phyloP scores from a whole-genome alignment of 208 protist species.

The Leishmania gerbilli region DNA sequence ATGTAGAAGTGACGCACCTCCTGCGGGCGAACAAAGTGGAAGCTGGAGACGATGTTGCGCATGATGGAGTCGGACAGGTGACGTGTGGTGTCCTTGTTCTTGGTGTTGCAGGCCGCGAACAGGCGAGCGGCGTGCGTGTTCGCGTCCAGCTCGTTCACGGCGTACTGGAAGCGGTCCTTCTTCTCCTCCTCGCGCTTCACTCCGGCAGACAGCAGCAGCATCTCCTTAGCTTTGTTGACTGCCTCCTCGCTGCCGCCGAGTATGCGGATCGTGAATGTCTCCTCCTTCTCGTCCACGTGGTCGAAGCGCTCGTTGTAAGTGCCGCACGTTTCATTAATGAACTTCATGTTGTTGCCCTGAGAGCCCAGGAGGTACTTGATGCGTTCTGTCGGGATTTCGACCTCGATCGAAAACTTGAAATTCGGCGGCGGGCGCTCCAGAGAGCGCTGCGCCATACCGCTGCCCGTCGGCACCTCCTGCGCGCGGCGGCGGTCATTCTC shows the following conservation, averaged over 20 bases:
- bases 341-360: conserved; percentile 54
- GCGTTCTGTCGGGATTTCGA: conserved; percentile 71
- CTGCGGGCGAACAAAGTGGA: conserved; percentile 83
- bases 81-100: conserved; percentile 69
- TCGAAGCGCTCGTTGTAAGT: conserved; percentile 79
- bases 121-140: conserved; percentile 70
- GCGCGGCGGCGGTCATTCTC: conserved; percentile 35
- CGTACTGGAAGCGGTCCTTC: conserved; percentile 82
- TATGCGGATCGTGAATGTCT: conserved; percentile 68
- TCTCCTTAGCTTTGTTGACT: conserved; percentile 63
- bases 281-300: conserved; percentile 50
- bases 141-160: conserved; percentile 78
- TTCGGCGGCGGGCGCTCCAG: conserved; percentile 32
- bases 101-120: conserved; percentile 78
- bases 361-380: conserved; percentile 79
- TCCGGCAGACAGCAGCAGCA: conserved; percentile 55
- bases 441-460: conserved; percentile 33
- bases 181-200: conserved; percentile 72
- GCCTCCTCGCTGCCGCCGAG: conserved; percentile 63
- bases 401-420: conserved; percentile 46
- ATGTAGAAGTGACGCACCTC: conserved; percentile 83
- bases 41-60: conserved; percentile 73
- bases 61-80: conserved; percentile 75
- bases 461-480: conserved; percentile 25
- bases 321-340: conserved; percentile 70